Base-by-base conservation (phyloP, 108 stramenopile species). In the Discostella stelligeroides region DNA sequence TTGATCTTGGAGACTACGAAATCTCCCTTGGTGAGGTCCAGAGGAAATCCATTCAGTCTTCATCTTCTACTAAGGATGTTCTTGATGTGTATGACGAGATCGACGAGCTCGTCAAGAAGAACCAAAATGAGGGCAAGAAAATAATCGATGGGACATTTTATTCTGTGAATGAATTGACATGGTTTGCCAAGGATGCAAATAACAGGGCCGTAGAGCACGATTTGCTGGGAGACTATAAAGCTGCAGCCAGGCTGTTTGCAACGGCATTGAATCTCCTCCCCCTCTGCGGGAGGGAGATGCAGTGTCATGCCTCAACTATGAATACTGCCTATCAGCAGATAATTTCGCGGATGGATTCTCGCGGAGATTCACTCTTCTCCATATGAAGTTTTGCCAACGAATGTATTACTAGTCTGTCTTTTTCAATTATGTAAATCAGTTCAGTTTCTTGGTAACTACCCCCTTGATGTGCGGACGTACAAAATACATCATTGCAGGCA, bases 151-250 rank as follows among this genome's bases (percentile, higher is more conserved):
- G 18, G 29, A 48, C 60, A 1, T 58, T 58, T 58, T 83, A 73
- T 67, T 69, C 68, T 8, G 41, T 51, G 28, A 56, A 54, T 8
- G 78, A 84, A 4, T 67, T 84, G 50, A 50, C 54, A 29, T 84
- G 79, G 79, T 74, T 84, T 47, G 39, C 61, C 0, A 64, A 76
- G 20, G 79, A 84, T 42, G 70, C 68, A 0, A 60, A 84, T 45
- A 84, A 84, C 53, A 30, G 63, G 15, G 79, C 68, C 11, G 55
- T 75, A 28, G 40, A 73, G 17, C 61, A 76, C 6, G 57, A 48
- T 49, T 43, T 66, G 17, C 63, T 81, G 5, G 75, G 79, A 21
- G 83, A 84, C 58, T 23, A 47, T 29, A 14, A 45, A 14, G 66
- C 50, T 48, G 75, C 75, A 13, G 68, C 68, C 13, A 51, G 24